Conservation (phyloP, 768 basidiomycete species). For the Lyophyllum semitale region DNA sequence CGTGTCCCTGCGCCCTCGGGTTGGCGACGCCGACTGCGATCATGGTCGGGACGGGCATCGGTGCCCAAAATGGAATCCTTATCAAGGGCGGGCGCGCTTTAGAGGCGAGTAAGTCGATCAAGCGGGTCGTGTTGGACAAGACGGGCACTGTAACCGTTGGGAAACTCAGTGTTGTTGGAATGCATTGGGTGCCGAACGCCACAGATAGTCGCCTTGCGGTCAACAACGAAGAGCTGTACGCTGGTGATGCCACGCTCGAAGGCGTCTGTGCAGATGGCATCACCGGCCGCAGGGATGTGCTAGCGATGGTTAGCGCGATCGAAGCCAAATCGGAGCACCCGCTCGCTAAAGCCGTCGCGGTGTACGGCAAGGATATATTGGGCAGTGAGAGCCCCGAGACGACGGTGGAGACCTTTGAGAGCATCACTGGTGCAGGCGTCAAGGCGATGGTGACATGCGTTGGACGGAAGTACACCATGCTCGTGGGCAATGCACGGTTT, state of each 20-base stretch:
- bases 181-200: conserved; percentile 67
- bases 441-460: conserved; percentile 63
- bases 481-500: conserved; percentile 79
- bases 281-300: conserved; percentile 58
- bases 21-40: conserved; percentile 97
- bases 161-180: conserved; percentile 79
- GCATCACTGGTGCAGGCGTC: conserved; percentile 87
- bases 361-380: conserved; percentile 72
- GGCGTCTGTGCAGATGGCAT: conserved; percentile 61
- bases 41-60: conserved; percentile 98
- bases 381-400: conserved; percentile 49
- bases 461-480: conserved; percentile 55
- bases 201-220: conserved; percentile 13
- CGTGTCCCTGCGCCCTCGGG: conserved; percentile 96
- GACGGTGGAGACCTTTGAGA: conserved; percentile 75
- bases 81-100: conserved; percentile 97
- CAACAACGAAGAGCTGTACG: conserved; percentile 40
- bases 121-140: conserved; percentile 90
- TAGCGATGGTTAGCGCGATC: conserved; percentile 83
- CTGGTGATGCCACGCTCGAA: conserved; percentile 43
- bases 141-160: conserved; percentile 97
- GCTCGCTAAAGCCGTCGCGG: conserved; percentile 89
- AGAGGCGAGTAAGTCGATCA: conserved; percentile 85
- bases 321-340: conserved; percentile 96
- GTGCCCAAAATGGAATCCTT: conserved; percentile 94